A percentile compares a stretch with the other conserved stretches of the same genome.
These are phyloP conservation scores for Streptanthus diversifolius DNA, from an alignment of 345 rosid species.

Conservation along the genomic window DNA sequence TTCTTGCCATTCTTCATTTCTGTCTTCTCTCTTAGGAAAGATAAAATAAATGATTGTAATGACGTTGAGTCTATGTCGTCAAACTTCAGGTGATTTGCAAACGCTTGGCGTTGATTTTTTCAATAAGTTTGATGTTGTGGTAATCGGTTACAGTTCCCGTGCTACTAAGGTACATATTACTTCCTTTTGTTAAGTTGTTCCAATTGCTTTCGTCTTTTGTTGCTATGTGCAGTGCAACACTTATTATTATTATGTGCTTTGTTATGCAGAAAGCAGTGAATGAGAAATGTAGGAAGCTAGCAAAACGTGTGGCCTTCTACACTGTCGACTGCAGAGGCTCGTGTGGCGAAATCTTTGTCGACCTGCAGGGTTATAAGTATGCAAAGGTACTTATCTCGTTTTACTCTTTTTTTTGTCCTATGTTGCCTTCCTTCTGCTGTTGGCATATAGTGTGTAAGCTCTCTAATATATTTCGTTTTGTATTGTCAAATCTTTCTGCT, in stretches of 20 bases:
- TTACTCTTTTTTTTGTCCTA: not conserved
- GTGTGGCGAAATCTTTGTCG: constrained; percentile 87
- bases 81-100: constrained; percentile 61
- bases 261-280: constrained; percentile 63
- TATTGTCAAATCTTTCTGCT: not conserved
- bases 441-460: not conserved
- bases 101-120: constrained; percentile 56
- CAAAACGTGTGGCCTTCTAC: constrained; percentile 79
- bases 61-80: not conserved
- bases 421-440: not conserved
- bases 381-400: constrained; percentile 17
- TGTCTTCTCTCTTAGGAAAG: not conserved
- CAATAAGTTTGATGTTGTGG: constrained; percentile 72
- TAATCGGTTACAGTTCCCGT: constrained; percentile 59
- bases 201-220: not conserved
- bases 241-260: not conserved
- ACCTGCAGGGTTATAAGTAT: constrained; percentile 62
- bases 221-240: not conserved
- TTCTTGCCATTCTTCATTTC: not conserved
- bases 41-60: not conserved
- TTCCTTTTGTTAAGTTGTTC: not conserved
- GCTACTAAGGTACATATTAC: constrained; percentile 48
- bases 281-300: constrained; percentile 69
- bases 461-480: not conserved
- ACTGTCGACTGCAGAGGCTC: constrained; percentile 80